Base-by-base conservation (phyloP, 257 asterid genomes). In the Solanum acaule region DNA sequence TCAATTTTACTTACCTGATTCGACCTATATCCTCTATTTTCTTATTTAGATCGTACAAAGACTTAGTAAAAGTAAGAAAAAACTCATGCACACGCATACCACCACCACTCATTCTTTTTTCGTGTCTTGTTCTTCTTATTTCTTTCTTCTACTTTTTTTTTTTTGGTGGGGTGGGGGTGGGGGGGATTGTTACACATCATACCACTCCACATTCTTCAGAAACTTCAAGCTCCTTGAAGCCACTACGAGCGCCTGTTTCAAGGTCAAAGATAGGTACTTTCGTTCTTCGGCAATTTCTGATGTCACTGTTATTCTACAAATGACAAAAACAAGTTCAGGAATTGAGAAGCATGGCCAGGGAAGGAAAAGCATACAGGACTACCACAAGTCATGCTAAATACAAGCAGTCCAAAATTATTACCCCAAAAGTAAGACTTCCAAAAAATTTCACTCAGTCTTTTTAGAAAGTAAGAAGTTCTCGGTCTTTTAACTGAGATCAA, bases 131-230 rank as follows among this genome's bases (percentile, higher is more conserved):
- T 35, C 10, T 35, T 4, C 10, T 35, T 10, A 20, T 22, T 61
- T 61, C 68, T 61, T 61, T 56, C 27, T 23, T 61, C 68, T 61
- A 61, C 68, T 61, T 77, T n/a, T n/a, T 12, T n/a, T n/a, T 7
- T 3, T 7, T n/a, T n/a, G n/a, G n/a, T 0, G 34, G 5, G 5
- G 9, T 0, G 8, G 35, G 14, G 22, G 83, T 33, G n/a, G n/a
- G n/a, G 56, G 13, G 34, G n/a, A 0, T 6, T 4, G 22, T 5
- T 68, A 8, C n/a, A 37, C 10, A 9, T 73, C 94, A 87, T 94
- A 97, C 99, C 96, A 97, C 99, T 29, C 98, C 99, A 91, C 99
- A 97, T 90, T 97, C 99, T 92, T 97, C 99, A 90, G 99, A 94
- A 88, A 97, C 96, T 95, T 96, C 95, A 83, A 96, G 93, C 86